A percentile compares a stretch with the other conserved stretches of the same genome.
phyloP scores from a whole-genome alignment of 2,329 filamentous ascomycete species.

The Cryoendolithus antarcticus region DNA sequence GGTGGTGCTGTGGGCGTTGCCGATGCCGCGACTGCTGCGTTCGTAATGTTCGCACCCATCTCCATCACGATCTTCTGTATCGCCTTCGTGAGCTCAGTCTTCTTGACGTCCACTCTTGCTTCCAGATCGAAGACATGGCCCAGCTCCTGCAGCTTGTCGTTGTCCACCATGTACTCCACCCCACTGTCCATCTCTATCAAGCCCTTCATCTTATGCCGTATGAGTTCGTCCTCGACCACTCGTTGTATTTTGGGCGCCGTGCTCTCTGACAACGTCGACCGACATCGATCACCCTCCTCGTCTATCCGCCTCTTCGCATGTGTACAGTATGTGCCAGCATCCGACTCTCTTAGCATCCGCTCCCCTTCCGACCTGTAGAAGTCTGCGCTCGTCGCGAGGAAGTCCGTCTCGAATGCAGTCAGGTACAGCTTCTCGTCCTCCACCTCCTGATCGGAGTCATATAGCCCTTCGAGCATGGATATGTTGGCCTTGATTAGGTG shows the following conservation, averaged over 20 bases:
- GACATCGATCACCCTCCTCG: constrained; percentile 77
- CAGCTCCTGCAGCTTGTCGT: constrained; percentile 68
- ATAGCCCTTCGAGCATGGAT: constrained; percentile 80
- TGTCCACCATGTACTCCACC: constrained; percentile 79
- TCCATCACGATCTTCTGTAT: constrained; percentile 66
- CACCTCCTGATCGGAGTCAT: constrained; percentile 66
- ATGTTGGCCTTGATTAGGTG: constrained; percentile 69
- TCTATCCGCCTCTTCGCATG: constrained; percentile 60
- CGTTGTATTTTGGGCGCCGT: constrained; percentile 61
- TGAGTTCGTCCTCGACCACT: constrained; percentile 72
- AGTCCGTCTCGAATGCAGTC: constrained; percentile 67
- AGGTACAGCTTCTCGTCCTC: constrained; percentile 74
- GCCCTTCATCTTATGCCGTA: constrained; percentile 63
- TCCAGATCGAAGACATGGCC: constrained; percentile 72
- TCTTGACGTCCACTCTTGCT: constrained; percentile 61
- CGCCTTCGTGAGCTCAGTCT: constrained; percentile 55
- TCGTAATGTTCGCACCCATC: constrained; percentile 74
- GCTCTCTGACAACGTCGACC: constrained; percentile 62
- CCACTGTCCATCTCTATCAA: constrained; percentile 82
- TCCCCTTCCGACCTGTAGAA: constrained; percentile 73
- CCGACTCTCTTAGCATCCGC: constrained; percentile 59
- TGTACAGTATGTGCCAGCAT: constrained; percentile 71
- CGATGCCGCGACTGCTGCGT: constrained; percentile 43
- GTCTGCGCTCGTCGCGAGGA: constrained; percentile 53
- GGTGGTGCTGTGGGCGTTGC: constrained; percentile 41